Base-by-base conservation (phyloP, 352 stramenopile species). In the Stephanocyclus meneghinianus region DNA sequence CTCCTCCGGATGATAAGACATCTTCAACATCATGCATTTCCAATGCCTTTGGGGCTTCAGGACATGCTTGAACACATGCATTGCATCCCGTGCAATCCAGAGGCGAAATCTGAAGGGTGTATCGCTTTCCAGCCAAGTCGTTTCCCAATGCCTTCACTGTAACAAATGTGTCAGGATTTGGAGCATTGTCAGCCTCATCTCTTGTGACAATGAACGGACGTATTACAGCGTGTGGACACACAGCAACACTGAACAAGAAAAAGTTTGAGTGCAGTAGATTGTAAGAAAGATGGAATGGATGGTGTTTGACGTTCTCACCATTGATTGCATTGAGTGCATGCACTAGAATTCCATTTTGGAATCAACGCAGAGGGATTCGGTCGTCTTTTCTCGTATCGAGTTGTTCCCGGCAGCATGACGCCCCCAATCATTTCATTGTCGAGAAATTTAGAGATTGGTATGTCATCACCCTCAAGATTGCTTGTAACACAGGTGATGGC, bases 301-400 rank as follows among this genome's bases (percentile, higher is more conserved):
- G 1, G 9, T 6, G 21, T 13, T 30, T 16, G 29, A 32, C 11
- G 45, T 53, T 51, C 32, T 65, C 30, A 65, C 57, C 88, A 92
- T 66, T 90, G 86, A 72, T 92, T 92, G 72, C 88, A 92, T 73
- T 92, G 88, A 16, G 88, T 92, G 61, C 88, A 91, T 48, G 64
- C 76, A 69, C 55, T 74, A n/a, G 57, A 6, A 72, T 87, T 84
- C 85, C 85, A 90, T 50, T 81, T 81, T 35, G 83, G 81, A 45
- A 87, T 83, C 29, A 81, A 56, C 9, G 75, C 68, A 72, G 71
- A 82, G 62, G 85, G 71, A 76, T 89, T 87, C n/a, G 80, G 80
- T 42, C 84, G 78, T 53, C 87, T 45, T 63, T 92, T 92, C 55
- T 92, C 87, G 56, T 86, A 90, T 47, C 81, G 76, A 29, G 76